phyloP scores from a whole-genome alignment of 495 filamentous ascomycete genomes.

The Parachaetomium inaequale region DNA sequence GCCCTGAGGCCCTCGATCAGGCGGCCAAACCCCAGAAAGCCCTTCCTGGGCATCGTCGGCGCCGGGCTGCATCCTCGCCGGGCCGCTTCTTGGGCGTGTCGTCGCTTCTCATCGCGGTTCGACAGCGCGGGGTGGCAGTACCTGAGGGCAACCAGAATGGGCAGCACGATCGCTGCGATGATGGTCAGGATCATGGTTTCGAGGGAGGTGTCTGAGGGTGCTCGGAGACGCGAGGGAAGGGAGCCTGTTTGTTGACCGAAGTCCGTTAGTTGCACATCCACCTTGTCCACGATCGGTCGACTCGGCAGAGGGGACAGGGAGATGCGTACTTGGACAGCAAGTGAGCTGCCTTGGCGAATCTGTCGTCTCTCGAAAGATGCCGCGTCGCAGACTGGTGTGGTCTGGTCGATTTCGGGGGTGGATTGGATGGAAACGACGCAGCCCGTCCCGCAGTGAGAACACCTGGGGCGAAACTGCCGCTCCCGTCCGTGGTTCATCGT shows the following conservation, averaged over 20 bases:
- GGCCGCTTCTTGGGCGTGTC: background rate
- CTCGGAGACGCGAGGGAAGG: background rate
- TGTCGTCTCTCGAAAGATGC: background rate
- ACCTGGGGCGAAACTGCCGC: no score
- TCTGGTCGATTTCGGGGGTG: background rate
- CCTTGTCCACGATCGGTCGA: no score
- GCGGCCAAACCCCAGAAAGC: constrained; percentile 24
- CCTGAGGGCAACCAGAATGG: background rate
- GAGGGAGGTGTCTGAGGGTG: background rate
- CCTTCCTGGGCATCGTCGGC: constrained; percentile 20
- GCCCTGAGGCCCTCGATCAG: constrained; percentile 21
- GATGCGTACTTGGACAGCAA: background rate
- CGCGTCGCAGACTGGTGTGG: background rate
- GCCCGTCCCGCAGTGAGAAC: no score
- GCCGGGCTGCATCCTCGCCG: constrained; percentile 14
- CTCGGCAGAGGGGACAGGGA: background rate
- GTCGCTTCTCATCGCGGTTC: background rate
- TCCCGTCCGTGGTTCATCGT: no score
- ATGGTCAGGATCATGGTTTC: background rate
- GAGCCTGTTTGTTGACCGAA: no score
- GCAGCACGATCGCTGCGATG: background rate
- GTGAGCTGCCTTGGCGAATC: background rate
- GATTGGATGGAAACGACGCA: background rate
- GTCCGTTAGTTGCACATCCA: background rate
- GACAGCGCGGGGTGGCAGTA: background rate